Base-by-base conservation (phyloP, 257 asterid genomes). In the Coffea eugenioides region DNA sequence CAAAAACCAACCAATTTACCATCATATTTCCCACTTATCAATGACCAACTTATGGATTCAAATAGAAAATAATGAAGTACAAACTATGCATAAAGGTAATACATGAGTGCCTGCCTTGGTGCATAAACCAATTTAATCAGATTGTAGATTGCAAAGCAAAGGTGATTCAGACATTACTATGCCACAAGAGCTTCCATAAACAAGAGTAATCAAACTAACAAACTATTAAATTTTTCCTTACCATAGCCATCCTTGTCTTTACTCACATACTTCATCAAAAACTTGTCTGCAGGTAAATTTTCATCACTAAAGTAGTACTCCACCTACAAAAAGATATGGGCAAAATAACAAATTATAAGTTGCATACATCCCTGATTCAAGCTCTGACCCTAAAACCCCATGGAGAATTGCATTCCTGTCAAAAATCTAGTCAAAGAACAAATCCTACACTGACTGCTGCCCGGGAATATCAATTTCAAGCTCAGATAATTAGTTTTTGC, bases 271-370 rank as follows among this genome's bases (percentile, higher is more conserved):
- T 89, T 91, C 91, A 95, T 64, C 85, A 95, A 67, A 87, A 89
- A 92, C 86, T 93, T 91, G 90, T 95, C 99, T 14, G 88, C 85
- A 16, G 92, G 90, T 87, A 95, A 80, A 69, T 95, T 93, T 86
- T 92, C 99, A 76, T 95, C 99, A 77, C 99, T 88, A 87, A 95
- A 92, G 90, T 95, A 95, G 85, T 92, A 95, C 85, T 95, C 99
- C 72, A 88, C 98, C 99, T 95, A 91, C 81, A 89, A 78, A 77
- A 69, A 59, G 71, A n/a, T 25, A 39, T 52, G 11, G 8, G 43
- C 36, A 56, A 39, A 39, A 57, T 31, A 2, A 74, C 23, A 45
- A 56, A n/a, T 4, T 13, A 45, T 12, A 2, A 25, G 13, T 23
- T 61, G 64, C 27, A 56, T 56, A 61, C 2, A 61, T 13, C 13